Evolutionary conservation across 495 filamentous ascomycete species (phyloP).

Genomic region (Aspergillus egyptiacus): DNA sequence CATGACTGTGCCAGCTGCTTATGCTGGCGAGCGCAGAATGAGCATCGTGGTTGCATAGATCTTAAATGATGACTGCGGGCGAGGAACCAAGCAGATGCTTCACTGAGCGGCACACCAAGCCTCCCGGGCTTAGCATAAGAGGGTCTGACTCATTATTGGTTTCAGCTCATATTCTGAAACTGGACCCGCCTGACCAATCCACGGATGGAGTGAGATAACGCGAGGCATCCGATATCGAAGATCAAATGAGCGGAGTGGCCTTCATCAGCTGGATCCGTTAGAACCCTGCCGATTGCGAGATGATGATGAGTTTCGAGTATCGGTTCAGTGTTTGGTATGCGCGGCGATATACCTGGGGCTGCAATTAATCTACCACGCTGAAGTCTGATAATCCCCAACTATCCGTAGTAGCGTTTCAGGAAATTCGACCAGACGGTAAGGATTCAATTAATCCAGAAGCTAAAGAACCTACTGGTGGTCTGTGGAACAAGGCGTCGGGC

Average conservation of each 20-base stretch:
- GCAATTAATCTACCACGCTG: too few species aligned
- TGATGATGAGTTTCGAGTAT: neutral
- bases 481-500: too few species aligned
- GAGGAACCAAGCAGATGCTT: too few species aligned
- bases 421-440: too few species aligned
- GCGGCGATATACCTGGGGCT: too few species aligned
- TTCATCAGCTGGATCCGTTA: neutral
- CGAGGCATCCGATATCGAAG: neutral
- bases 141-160: constrained; percentile 16
- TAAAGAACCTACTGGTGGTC: too few species aligned
- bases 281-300: neutral
- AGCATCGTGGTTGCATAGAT: constrained; percentile 20
- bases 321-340: neutral
- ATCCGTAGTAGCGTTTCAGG: too few species aligned
- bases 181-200: constrained; percentile 10
- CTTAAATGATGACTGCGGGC: constrained; percentile 14
- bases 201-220: neutral
- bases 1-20: constrained; percentile 28
- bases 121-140: neutral
- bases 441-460: too few species aligned
- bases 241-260: constrained; percentile 1
- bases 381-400: too few species aligned
- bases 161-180: constrained; percentile 23
- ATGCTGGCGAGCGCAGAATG: constrained; percentile 27
- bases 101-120: too few species aligned